Percentiles rank a stretch among this genome's conserved stretches.
phyloP scores from a whole-genome alignment of 2,329 filamentous ascomycete genomes.

The Fusarium stilboides region DNA sequence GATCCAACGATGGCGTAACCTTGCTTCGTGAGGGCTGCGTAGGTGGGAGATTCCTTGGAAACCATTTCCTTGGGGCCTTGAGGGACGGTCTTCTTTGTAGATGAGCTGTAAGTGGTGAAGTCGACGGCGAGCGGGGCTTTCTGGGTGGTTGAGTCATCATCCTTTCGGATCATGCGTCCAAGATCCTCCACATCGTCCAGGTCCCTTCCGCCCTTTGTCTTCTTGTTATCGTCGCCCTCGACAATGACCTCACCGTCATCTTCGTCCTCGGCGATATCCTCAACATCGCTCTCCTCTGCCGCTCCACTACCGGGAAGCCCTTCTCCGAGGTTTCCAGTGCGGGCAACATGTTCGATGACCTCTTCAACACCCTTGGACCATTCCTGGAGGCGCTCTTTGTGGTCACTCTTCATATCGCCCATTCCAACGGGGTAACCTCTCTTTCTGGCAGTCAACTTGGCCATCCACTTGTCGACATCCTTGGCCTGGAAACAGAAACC shows the following conservation, averaged over 20 bases:
- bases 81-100: slow-evolving; percentile 60
- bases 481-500: slow-evolving; percentile 95
- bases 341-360: slow-evolving; percentile 75
- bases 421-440: slow-evolving; percentile 90
- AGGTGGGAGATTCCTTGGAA: slow-evolving; percentile 89
- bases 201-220: slow-evolving; percentile 54
- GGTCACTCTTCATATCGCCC: slow-evolving; percentile 86
- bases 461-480: slow-evolving; percentile 95
- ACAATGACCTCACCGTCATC: slow-evolving; percentile 67
- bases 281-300: slow-evolving; percentile 86
- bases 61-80: slow-evolving; percentile 89
- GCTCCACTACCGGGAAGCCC: slow-evolving; percentile 86
- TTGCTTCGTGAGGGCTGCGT: slow-evolving; percentile 92
- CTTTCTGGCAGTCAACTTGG: slow-evolving; percentile 89
- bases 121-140: slow-evolving; percentile 80
- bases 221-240: slow-evolving; percentile 61
- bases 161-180: slow-evolving; percentile 72
- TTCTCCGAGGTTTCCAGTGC: slow-evolving; percentile 72
- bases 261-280: slow-evolving; percentile 73
- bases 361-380: slow-evolving; percentile 84
- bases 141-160: slow-evolving; percentile 51
- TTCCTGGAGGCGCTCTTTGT: slow-evolving; percentile 76
- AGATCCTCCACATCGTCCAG: slow-evolving; percentile 91
- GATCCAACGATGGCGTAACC: slow-evolving; percentile 96
- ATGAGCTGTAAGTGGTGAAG: slow-evolving; percentile 81